A percentile compares a stretch with the other conserved stretches of the same genome.
These are phyloP conservation scores for Debaryomycetaceae sp. DNA, from an alignment of 1,139 yeast species.

Conservation along the genomic window DNA sequence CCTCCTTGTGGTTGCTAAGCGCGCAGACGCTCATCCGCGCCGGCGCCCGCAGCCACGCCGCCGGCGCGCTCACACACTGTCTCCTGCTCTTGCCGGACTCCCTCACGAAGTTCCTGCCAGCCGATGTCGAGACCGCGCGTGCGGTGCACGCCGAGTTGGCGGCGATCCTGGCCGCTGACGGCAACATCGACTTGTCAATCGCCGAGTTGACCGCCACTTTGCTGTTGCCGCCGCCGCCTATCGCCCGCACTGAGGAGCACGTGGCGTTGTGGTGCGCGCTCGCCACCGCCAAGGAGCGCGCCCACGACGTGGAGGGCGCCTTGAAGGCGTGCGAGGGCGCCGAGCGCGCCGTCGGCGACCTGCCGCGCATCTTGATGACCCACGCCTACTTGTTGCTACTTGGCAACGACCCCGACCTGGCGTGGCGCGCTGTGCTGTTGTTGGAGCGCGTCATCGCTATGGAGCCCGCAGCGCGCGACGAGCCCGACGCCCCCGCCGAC, in stretches of 20 bases:
- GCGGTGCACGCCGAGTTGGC: slow-evolving; percentile 53
- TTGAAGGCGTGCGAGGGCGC: slow-evolving; percentile 46
- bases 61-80: slow-evolving; percentile 41
- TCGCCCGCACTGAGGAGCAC: slow-evolving; percentile 40
- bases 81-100: slow-evolving; percentile 35
- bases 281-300: slow-evolving; percentile 47
- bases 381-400: slow-evolving; percentile 40
- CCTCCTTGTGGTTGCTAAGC: slow-evolving; percentile 41
- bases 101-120: slow-evolving; percentile 18
- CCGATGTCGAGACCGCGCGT: slow-evolving; percentile 44
- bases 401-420: slow-evolving; percentile 5
- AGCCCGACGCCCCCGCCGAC: slow-evolving; percentile 12
- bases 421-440: slow-evolving; percentile 30
- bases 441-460: slow-evolving; percentile 32
- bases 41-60: slow-evolving; percentile 41
- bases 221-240: slow-evolving; percentile 46
- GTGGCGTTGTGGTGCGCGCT: slow-evolving; percentile 50
- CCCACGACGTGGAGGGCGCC: slow-evolving; percentile 45
- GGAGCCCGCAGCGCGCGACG: slow-evolving; percentile 18
- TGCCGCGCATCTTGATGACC: slow-evolving; percentile 41
- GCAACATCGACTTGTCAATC: slow-evolving; percentile 43
- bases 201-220: slow-evolving; percentile 47
- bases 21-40: slow-evolving; percentile 45
- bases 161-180: slow-evolving; percentile 48
- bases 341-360: slow-evolving; percentile 38